A percentile compares a stretch with the other conserved stretches of the same genome.
These are phyloP conservation scores for Amborella trichopoda DNA, from an alignment of 164 flowering plant genomes.

Conservation along the genomic window DNA sequence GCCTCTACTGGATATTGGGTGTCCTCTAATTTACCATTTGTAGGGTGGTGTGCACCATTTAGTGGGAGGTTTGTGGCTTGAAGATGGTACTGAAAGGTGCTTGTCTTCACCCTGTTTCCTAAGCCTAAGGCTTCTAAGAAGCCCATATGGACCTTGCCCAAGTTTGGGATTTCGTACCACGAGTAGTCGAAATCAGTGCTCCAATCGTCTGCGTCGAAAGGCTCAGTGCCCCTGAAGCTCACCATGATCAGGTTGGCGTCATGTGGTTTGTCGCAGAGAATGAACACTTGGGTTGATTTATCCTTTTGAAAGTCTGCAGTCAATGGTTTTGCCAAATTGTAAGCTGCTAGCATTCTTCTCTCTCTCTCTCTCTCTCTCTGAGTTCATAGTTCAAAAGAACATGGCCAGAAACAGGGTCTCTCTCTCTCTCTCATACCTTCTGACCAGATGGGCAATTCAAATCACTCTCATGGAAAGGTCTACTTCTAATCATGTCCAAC, in stretches of 20 bases:
- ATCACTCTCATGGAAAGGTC: background rate
- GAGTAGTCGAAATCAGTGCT: slow-evolving; percentile 44
- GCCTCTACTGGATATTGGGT: too few relatives aligned
- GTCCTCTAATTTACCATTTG: background rate
- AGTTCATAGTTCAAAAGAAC: background rate
- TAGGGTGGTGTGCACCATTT: background rate
- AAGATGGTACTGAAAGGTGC: slow-evolving; percentile 32
- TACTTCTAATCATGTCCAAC: too few relatives aligned
- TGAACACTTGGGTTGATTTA: slow-evolving; percentile 43
- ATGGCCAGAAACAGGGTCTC: background rate
- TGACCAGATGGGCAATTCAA: background rate
- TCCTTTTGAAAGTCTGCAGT: slow-evolving; percentile 25
- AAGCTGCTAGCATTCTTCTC: background rate
- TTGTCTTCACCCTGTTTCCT: slow-evolving; percentile 43
- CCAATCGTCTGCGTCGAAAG: slow-evolving; percentile 51
- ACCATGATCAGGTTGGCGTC: slow-evolving; percentile 28
- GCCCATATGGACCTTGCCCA: slow-evolving; percentile 53
- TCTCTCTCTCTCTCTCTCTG: background rate
- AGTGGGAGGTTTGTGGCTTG: background rate
- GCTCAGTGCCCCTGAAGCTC: slow-evolving; percentile 55
- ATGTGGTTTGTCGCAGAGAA: slow-evolving; percentile 22
- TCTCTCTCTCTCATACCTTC: background rate
- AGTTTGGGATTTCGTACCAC: slow-evolving; percentile 38
- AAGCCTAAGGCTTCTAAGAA: slow-evolving; percentile 66
- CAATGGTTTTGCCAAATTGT: background rate